Evolutionary conservation across 441 rosid species (phyloP).

Genomic region (Adansonia madagascariensis): DNA sequence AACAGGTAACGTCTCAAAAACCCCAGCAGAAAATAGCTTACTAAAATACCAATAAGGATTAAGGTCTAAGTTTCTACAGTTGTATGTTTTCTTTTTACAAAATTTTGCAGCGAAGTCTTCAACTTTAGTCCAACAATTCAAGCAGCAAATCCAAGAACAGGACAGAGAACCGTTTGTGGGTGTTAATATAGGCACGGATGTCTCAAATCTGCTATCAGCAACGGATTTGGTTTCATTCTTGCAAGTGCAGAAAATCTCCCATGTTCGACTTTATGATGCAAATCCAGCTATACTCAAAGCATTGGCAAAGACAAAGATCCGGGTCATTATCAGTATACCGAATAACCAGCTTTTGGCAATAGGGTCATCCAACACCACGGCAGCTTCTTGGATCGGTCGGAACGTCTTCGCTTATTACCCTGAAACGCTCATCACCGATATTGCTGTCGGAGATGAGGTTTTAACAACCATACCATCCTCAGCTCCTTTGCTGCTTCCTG

Average conservation of each 20-base stretch:
- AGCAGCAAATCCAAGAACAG: constrained; percentile 48
- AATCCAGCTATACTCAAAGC: constrained; percentile 76
- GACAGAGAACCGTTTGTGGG: constrained; percentile 83
- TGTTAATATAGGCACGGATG: constrained; percentile 83
- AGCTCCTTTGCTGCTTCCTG: constrained; percentile 78
- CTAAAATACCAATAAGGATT: too few relatives aligned
- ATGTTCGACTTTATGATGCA: constrained; percentile 79
- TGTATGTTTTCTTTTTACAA: neutral
- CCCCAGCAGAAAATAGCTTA: neutral
- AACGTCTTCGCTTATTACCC: constrained; percentile 87
- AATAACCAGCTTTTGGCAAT: constrained; percentile 94
- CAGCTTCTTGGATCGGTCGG: constrained; percentile 84
- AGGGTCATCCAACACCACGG: constrained; percentile 83
- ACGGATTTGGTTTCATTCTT: constrained; percentile 67
- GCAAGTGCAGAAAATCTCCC: constrained; percentile 73
- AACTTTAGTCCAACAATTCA: constrained; percentile 40
- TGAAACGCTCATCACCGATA: constrained; percentile 63
- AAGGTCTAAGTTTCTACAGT: neutral
- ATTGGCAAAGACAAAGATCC: constrained; percentile 82
- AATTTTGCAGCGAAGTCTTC: constrained; percentile 33
- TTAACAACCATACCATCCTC: constrained; percentile 83
- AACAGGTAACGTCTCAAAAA: constrained; percentile 39
- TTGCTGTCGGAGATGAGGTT: constrained; percentile 92
- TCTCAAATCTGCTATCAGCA: constrained; percentile 54
- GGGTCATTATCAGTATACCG: constrained; percentile 83